Base-by-base conservation (phyloP, 257 asterid species). In the Capsicum pubescens region DNA sequence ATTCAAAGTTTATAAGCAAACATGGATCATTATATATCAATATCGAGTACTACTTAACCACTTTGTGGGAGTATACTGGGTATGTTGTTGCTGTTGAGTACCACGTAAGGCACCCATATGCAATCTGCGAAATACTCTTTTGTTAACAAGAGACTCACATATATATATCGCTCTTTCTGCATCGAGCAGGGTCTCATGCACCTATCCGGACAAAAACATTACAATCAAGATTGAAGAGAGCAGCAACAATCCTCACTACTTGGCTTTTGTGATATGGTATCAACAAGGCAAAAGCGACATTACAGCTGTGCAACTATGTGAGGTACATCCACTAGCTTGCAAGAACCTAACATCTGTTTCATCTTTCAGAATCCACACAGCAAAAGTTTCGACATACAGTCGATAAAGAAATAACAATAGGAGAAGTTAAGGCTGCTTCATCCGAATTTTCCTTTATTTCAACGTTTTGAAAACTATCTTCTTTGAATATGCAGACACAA, bases 241-340 rank as follows among this genome's bases (percentile, higher is more conserved):
- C 89, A 95, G 98, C 91, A 89, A 82, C 81, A 82, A 91, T 88
- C 97, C 98, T 84, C 83, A 93, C 82, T 95, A 95, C 85, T 85
- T 93, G 84, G 98, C 93, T 68, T 95, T 95, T 52, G 95, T 91
- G 32, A 91, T 95, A 80, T 87, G 93, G 98, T 82, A 93, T 76
- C 97, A 95, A 82, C 96, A 92, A 87, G 98, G 98, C 81, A 89
- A 82, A 84, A 84, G 71, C 44, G 98, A 95, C 82, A 91, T 95
- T 86, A 92, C 93, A 46, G 95, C 97, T 9, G 95, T 95, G 66
- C 98, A 90, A 60, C 92, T 95, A 15, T 95, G 98, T 78, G 95
- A 95, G 98, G 98, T 93, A 90, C 77, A 50, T 77, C 59, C 78
- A 61, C 74, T 54, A 76, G 64, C 9, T 54, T 54, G 17, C 81